Base-by-base conservation (phyloP, 768 basidiomycete species). In the Rhizopogon vesiculosus region DNA sequence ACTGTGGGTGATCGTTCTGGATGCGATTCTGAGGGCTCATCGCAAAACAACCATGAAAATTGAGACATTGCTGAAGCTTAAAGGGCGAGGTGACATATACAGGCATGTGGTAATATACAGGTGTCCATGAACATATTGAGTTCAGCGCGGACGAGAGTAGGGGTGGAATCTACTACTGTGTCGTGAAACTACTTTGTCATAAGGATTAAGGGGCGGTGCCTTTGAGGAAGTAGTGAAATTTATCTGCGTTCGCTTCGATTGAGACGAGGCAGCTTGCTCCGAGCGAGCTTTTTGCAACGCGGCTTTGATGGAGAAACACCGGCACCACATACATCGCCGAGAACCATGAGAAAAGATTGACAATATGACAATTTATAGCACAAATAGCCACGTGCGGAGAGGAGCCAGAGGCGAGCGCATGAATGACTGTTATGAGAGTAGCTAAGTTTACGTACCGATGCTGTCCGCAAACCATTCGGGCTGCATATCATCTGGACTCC, bases 391-490 rank as follows among this genome's bases (percentile, higher is more conserved):
- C 10, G 35, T 38, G 48, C 54, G 54, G 38, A 53, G 9, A 51
- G 28, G 31, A 51, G 48, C 48, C 48, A 49, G 33, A 49, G 43
- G 44, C 42, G 31, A 45, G 31, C 19, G 33, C 45, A 54, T 49
- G 53, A 54, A 35, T 12, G 16, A 54, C 31, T 35, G 53, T 38
- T 13, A 35, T 35, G 16, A 29, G 1, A n/a, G 18, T 13, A n/a
- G 25, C 16, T 7, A 18, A 22, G 9, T 25, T 42, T 46, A 69
- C 88, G 72, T 73, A 93, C 92, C 91, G 64, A 97, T 83, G 62
- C 77, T 80, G 38, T 85, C 81, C 1, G 93, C 86, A 61, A 80
- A 86, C 86, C 93, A 96, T 39, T 84, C 86, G 1, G 80, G 74
- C 51, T 76, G 66, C 22, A 89, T 73, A 41, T 80, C 80, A 39